Conservation (phyloP, 768 basidiomycete species). For the Amyloporia xantha region DNA sequence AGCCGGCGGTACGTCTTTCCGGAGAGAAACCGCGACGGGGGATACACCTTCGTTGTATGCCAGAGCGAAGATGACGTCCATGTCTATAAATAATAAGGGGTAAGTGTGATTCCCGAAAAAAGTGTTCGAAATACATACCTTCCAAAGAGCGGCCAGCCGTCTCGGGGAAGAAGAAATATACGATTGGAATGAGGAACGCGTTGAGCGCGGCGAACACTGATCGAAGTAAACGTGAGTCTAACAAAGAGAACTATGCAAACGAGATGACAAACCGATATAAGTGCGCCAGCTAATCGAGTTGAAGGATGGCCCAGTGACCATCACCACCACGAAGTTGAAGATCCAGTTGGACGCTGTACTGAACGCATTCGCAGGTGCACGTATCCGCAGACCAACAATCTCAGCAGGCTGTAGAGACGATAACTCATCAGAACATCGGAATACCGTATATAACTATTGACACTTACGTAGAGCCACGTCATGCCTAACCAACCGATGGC, state of each 20-base stretch:
- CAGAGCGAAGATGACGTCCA: slow-evolving; percentile 30
- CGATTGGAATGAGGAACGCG: slow-evolving; percentile 47
- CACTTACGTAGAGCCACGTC: slow-evolving; percentile 61
- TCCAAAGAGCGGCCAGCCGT: slow-evolving; percentile 54
- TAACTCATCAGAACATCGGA: no score
- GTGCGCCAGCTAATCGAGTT: slow-evolving; percentile 52
- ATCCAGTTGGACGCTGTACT: slow-evolving; percentile 49
- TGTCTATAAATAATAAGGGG: slow-evolving; percentile 17
- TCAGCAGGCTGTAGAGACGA: slow-evolving; percentile 52
- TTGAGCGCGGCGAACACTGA: slow-evolving; percentile 51
- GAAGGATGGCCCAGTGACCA: slow-evolving; percentile 57
- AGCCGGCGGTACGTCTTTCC: slow-evolving; percentile 27
- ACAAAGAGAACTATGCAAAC: no score
- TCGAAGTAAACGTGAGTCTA: neutral
- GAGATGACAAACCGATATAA: slow-evolving; percentile 40
- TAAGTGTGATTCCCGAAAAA: neutral
- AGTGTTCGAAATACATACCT: slow-evolving; percentile 24
- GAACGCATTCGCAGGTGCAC: slow-evolving; percentile 59
- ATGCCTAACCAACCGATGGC: slow-evolving; percentile 66
- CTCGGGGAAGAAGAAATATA: slow-evolving; percentile 58
- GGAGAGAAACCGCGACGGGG: slow-evolving; percentile 27
- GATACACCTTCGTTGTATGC: slow-evolving; percentile 28
- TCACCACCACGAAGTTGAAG: slow-evolving; percentile 55
- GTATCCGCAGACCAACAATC: slow-evolving; percentile 53
- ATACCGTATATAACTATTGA: no score